Conservation (phyloP, 768 basidiomycete genomes). For the Coprinopsis marcescibilis region DNA sequence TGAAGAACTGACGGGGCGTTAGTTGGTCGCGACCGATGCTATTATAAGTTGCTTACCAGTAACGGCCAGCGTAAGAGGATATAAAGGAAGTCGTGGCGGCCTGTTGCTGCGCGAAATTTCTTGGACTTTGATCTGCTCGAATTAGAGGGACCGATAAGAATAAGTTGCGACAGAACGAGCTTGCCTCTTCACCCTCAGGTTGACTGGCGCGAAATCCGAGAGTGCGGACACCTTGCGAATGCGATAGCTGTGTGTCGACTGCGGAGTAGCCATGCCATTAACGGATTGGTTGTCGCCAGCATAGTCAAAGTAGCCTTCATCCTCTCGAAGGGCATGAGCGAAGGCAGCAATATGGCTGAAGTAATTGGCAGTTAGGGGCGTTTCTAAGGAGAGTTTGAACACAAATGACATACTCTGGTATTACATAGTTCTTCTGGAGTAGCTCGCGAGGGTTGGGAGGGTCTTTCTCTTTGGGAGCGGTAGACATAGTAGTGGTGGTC, state of each 20-base stretch:
- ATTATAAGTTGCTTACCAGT: conserved; percentile 43
- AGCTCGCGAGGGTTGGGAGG: not conserved
- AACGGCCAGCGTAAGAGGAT: conserved; percentile 83
- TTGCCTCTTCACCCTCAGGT: conserved; percentile 75
- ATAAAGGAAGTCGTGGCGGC: conserved; percentile 68
- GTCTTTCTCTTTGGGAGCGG: not conserved
- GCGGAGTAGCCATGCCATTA: conserved; percentile 29
- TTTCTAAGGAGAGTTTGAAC: not conserved
- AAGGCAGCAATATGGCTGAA: conserved; percentile 65
- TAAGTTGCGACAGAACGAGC: conserved; percentile 12
- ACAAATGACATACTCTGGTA: conserved; percentile 6
- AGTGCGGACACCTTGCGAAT: conserved; percentile 78
- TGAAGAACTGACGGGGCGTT: conserved; percentile 52
- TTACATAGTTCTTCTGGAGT: conserved; percentile 9
- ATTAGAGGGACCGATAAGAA: not conserved
- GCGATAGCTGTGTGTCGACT: conserved; percentile 26
- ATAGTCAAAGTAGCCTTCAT: conserved; percentile 42
- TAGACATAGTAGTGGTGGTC: too few species aligned
- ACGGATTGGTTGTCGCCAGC: conserved; percentile 30
- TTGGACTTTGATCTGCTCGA: conserved; percentile 17
- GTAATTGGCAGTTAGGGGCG: not conserved
- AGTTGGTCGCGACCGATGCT: not conserved
- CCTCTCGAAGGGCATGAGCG: conserved; percentile 60
- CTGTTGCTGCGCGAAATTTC: conserved; percentile 34
- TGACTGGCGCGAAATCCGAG: conserved; percentile 87